These are phyloP conservation scores for Trichophyton verrucosum DNA, from an alignment of 2,329 filamentous ascomycete species.

Conservation along the genomic window DNA sequence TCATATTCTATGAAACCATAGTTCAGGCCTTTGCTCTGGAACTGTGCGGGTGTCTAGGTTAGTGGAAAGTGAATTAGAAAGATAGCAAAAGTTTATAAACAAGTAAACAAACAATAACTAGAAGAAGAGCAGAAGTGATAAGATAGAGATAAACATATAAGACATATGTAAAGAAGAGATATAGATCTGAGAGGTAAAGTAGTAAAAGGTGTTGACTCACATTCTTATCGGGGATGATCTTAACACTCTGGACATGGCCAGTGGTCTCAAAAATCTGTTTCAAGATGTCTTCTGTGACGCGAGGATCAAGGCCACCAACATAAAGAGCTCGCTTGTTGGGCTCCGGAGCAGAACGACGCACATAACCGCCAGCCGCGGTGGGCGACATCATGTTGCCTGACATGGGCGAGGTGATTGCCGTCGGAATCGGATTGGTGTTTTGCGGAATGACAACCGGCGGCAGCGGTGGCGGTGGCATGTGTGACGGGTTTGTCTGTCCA, in stretches of 20 bases:
- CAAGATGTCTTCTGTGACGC: conserved; percentile 90
- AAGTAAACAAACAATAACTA: conserved; percentile 1
- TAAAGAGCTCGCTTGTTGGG: conserved; percentile 97
- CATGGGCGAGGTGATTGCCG: conserved; percentile 79
- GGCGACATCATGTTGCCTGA: conserved; percentile 72
- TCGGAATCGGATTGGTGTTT: conserved; percentile 91
- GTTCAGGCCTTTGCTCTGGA: conserved; percentile 88
- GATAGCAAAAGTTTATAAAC: not conserved
- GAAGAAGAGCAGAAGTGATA: no score
- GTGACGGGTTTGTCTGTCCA: conserved; percentile 54
- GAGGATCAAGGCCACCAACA: conserved; percentile 84
- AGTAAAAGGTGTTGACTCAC: conserved; percentile 44
- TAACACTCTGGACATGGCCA: conserved; percentile 94
- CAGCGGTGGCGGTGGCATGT: conserved; percentile 83
- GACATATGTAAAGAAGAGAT: not conserved
- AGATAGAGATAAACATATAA: conserved; percentile 7
- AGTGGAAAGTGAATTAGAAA: conserved; percentile 1
- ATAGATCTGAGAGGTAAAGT: conserved; percentile 1
- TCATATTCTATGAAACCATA: conserved; percentile 99
- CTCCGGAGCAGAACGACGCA: conserved; percentile 84
- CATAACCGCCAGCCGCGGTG: conserved; percentile 64
- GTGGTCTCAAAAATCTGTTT: conserved; percentile 98
- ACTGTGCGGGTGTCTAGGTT: conserved; percentile 9
- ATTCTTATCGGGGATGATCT: conserved; percentile 99
- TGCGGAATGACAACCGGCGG: conserved; percentile 77